A percentile compares a stretch with the other conserved stretches of the same genome.
Conservation (phyloP, 768 basidiomycete species). For the Agaricus blazei region DNA sequence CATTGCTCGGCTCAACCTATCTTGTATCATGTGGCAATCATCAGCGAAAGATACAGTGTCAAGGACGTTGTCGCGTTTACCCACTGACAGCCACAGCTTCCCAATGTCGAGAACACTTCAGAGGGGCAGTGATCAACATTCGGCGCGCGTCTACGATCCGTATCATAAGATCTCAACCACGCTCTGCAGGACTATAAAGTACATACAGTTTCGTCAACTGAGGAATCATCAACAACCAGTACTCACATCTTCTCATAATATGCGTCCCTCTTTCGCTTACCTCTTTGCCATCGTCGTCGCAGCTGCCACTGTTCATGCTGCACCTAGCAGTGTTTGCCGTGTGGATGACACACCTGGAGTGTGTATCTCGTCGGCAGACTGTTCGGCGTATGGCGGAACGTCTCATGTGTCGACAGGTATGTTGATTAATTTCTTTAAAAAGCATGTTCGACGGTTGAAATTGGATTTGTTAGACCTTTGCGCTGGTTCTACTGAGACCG, state of each 20-base stretch:
- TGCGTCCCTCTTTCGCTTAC: not conserved
- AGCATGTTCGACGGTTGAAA: not conserved
- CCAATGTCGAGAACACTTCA: too few species aligned
- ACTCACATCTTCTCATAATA: not conserved
- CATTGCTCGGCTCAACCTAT: too few species aligned
- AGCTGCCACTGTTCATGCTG: constrained; percentile 8
- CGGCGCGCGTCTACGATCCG: too few species aligned
- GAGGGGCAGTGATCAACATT: too few species aligned
- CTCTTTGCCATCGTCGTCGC: not conserved
- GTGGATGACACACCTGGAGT: constrained; percentile 19
- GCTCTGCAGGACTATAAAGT: too few species aligned
- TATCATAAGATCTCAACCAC: too few species aligned
- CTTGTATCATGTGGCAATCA: too few species aligned
- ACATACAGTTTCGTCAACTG: too few species aligned
- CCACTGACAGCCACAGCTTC: too few species aligned
- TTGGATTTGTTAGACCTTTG: not conserved
- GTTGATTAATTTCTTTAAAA: not conserved
- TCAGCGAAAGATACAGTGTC: too few species aligned
- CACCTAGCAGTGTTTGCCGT: constrained; percentile 19
- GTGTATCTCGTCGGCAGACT: constrained; percentile 19
- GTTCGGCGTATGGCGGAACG: constrained; percentile 17
- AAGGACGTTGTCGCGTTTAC: too few species aligned
- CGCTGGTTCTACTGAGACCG: not conserved
- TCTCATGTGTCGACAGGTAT: constrained; percentile 3
- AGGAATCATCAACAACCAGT: too few species aligned